phyloP scores from a whole-genome alignment of 176 grass and related monocot species.

The Olyra latifolia region DNA sequence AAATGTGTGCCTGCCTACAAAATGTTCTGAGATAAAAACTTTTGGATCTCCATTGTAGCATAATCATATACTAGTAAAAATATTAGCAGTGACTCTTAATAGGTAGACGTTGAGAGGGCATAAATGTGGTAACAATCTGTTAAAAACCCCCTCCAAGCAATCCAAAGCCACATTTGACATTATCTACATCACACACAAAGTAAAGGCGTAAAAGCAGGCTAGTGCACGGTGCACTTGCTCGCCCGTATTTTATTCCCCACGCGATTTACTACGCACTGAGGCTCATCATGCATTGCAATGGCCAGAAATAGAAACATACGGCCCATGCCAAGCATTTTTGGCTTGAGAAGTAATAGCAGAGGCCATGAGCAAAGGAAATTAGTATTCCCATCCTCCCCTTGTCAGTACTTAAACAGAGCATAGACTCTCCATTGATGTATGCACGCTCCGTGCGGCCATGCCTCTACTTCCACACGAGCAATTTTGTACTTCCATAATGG shows the following conservation, averaged over 20 bases:
- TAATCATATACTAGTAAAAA: slow-evolving; percentile 1
- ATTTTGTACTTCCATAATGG: not conserved
- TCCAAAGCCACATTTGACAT: slow-evolving; percentile 11
- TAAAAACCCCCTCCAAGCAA: not conserved
- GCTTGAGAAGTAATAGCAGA: not conserved
- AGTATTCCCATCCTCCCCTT: not conserved
- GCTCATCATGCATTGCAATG: not conserved
- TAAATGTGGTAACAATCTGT: not conserved
- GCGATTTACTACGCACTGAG: not conserved
- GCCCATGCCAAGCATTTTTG: not conserved
- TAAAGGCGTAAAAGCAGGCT: slow-evolving; percentile 10
- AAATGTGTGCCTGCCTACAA: not conserved
- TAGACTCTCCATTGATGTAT: not conserved
- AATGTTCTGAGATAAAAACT: not conserved
- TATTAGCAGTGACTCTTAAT: not conserved
- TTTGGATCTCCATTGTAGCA: not conserved
- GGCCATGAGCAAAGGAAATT: not conserved
- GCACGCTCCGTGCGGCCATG: not conserved
- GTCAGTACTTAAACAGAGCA: not conserved
- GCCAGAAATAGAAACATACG: not conserved
- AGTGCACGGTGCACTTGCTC: not conserved
- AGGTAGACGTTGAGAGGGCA: not conserved
- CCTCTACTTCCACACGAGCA: not conserved
- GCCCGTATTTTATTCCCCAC: not conserved
- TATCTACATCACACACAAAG: not conserved